Conservation (phyloP, 1,139 yeast genomes). For the Yamadazyma aaseri region DNA sequence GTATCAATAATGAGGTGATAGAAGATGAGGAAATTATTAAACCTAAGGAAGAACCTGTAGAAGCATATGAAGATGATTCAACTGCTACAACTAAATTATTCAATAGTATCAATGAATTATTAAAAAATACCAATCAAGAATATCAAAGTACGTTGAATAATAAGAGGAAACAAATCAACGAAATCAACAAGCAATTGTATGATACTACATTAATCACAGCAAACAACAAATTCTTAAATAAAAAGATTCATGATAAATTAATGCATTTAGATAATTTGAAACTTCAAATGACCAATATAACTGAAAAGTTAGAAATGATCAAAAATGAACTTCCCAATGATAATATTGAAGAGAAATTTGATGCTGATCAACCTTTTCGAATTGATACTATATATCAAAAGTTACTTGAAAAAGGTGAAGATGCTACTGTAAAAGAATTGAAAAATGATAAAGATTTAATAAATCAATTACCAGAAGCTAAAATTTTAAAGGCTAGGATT, state of each 20-base stretch:
- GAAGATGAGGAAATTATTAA: slow-evolving; percentile 19
- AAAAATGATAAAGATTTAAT: slow-evolving; percentile 23
- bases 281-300: slow-evolving; percentile 43
- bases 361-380: slow-evolving; percentile 85
- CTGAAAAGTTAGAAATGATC: slow-evolving; percentile 33
- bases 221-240: slow-evolving; percentile 40
- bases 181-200: slow-evolving; percentile 37
- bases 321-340: slow-evolving; percentile 23
- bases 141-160: slow-evolving; percentile 38
- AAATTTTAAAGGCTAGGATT: slow-evolving; percentile 71
- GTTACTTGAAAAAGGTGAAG: slow-evolving; percentile 33
- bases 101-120: slow-evolving; percentile 42
- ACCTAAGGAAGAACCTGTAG: slow-evolving; percentile 12
- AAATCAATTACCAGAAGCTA: slow-evolving; percentile 55
- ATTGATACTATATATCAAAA: slow-evolving; percentile 56
- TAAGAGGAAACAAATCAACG: slow-evolving; percentile 37
- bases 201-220: slow-evolving; percentile 47
- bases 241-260: slow-evolving; percentile 39
- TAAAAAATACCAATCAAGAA: slow-evolving; percentile 39
- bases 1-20: slow-evolving; percentile 22
- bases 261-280: slow-evolving; percentile 41
- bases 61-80: slow-evolving; percentile 7
- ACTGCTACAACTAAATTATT: slow-evolving; percentile 33
- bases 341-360: slow-evolving; percentile 35
- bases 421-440: slow-evolving; percentile 27